Percentiles rank a stretch among this genome's conserved stretches.
phyloP scores from a whole-genome alignment of 1,139 yeast genomes.

The Lodderomyces orthopsilosis region DNA sequence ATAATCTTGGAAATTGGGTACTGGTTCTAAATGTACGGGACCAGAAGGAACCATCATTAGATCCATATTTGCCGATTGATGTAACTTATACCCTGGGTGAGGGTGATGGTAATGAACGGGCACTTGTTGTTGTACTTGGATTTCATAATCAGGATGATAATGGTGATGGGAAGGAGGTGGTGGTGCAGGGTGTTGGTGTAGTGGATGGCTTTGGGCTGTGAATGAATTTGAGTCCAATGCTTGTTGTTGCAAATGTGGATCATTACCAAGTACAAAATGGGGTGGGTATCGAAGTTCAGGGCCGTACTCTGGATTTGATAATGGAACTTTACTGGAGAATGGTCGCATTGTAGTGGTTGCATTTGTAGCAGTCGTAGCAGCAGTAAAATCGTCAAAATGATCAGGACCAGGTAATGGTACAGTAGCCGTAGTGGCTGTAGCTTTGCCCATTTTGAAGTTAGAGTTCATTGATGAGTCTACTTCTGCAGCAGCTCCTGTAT shows the following conservation, averaged over 20 bases:
- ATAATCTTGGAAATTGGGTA: not conserved
- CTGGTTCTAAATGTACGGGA: not conserved
- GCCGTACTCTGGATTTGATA: not conserved
- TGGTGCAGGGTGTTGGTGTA: not conserved
- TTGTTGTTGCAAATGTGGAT: not conserved
- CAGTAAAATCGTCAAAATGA: not conserved
- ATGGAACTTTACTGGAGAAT: not conserved
- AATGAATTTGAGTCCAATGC: not conserved
- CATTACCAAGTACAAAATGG: not conserved
- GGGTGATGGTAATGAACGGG: slow-evolving; percentile 1
- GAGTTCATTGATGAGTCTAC: not conserved
- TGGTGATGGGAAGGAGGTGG: not conserved
- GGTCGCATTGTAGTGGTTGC: not conserved
- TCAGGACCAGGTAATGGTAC: not conserved
- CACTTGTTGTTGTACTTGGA: slow-evolving; percentile 1
- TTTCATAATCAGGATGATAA: not conserved
- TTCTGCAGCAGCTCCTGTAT: not conserved
- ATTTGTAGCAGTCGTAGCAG: not conserved
- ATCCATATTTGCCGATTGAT: slow-evolving; percentile 20
- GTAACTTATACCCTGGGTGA: slow-evolving; percentile 5
- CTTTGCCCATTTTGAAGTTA: not conserved
- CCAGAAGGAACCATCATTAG: slow-evolving; percentile 15
- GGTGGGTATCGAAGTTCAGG: not conserved
- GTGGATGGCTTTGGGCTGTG: not conserved
- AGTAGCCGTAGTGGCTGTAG: slow-evolving; percentile 1